Evolutionary conservation across 1,139 yeast genomes (phyloP), one percentile per base, ranked within the genome.

Genomic region (Wickerhamomyces sp.): DNA sequence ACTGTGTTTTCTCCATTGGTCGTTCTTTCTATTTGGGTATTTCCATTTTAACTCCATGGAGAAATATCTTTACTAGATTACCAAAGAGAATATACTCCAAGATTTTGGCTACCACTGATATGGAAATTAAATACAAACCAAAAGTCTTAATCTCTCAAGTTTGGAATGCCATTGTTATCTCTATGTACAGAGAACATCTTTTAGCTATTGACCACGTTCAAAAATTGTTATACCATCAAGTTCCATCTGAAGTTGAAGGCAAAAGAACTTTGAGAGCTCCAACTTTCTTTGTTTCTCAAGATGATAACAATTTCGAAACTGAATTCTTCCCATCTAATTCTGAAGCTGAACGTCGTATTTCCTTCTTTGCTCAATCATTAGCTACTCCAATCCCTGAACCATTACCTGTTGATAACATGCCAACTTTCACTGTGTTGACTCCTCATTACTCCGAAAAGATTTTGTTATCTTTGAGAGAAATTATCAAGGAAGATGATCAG

Each of bases 341-440:
- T 37, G 98, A 92, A 68, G 98, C 98, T 48, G 98, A 92, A 71
- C 88, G 98, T 73, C 94, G 98, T 78, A 89, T 92, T 56, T 87
- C 97, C 42, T 92, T 92, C 83, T 92, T 92, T 69, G 98, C 98
- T 43, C 98, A 92, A 68, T 90, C 97, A 19, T 74, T 92, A 67
- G 95, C 98, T 39, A 92, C 97, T 45, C 98, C 98, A 52, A 90
- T 92, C 57, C 96, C 96, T 49, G 97, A 92, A 68, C 97, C 98
- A 45, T 75, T 92, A 58, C 98, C 98, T 29, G 97, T 92, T 54
- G 98, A 92, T 68, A 92, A 92, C 72, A 92, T 92, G 98, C 98
- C 98, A 47, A 92, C 97, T 12, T 92, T 92, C 64, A 89, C 97
- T 38, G 98, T 92, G 39, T 76, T 92, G 70, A 90, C 95, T 56